Base-by-base conservation (phyloP, 2,329 filamentous ascomycete genomes). In the Sarocladium strictum region DNA sequence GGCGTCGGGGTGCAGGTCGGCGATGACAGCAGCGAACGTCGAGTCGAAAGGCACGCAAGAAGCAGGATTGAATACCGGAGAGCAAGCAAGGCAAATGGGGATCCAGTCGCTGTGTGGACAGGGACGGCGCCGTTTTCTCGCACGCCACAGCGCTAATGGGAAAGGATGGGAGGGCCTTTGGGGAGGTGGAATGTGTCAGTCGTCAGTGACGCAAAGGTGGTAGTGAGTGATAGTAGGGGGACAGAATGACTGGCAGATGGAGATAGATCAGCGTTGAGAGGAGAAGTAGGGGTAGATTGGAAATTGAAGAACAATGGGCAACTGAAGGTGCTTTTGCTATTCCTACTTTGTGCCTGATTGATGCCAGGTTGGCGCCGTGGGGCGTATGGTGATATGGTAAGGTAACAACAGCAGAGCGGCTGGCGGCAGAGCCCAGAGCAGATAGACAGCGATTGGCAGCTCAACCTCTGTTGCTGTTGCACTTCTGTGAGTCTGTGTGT, bases 111-210 rank as follows among this genome's bases (percentile, higher is more conserved):
- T 12, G 47, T 51, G 47, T 51, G 47, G 47, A 35, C 47, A 51
- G 43, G 17, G 43, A 49, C 47, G 47, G 47, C 47, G 47, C 47
- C 47, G 26, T 51, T 51, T 17, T 51, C 27, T 51, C 47, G 47
- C 47, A 51, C 47, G 47, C 47, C 47, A 51, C 47, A 51, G 47
- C 47, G 47, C 47, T 51, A 51, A 51, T 51, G 47, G 17, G 15
- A 21, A 19, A 51, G 27, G 15, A 19, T 15, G 19, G 47, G n/a
- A 32, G 24, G 47, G 14, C 3, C 26, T 9, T 51, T 35, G 15
- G 15, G 29, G 27, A 9, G 26, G 29, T 12, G 26, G 27, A 51
- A 35, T 33, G 47, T 33, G 47, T 47, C 43, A 47, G 47, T 51
- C n/a, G n/a, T n/a, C 10, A 14, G 43, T 21, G 38, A 19, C 10